Evolutionary conservation across 2,329 filamentous ascomycete species (phyloP).

Genomic region (Microdochium nivale): DNA sequence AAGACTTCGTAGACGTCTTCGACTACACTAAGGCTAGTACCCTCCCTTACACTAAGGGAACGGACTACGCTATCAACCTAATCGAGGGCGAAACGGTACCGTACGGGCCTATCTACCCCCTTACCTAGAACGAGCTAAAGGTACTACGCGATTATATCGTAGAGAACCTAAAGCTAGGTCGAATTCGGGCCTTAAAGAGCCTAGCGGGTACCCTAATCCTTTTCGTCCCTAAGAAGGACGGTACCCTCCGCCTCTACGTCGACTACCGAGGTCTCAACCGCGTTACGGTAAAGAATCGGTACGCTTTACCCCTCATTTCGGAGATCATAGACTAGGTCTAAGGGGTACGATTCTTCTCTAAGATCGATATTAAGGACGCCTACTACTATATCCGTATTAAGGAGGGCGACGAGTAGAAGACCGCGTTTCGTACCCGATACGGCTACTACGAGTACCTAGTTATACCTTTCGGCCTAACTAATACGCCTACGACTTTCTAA

Average conservation of each 20-base stretch:
- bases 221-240: conserved; percentile 20
- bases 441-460: conserved; percentile 22
- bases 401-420: conserved; percentile 23
- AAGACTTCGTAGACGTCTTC: not conserved
- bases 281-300: conserved; percentile 23
- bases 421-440: conserved; percentile 20
- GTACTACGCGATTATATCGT: not conserved
- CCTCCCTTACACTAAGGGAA: not conserved
- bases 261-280: conserved; percentile 25
- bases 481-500: not conserved
- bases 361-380: conserved; percentile 18
- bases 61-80: not conserved
- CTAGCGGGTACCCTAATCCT: conserved; percentile 14
- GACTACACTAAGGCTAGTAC: not conserved
- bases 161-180: not conserved
- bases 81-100: not conserved
- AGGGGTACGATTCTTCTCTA: conserved; percentile 17
- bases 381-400: conserved; percentile 24
- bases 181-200: not conserved
- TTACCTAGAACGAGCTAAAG: not conserved
- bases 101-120: not conserved
- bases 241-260: conserved; percentile 19
- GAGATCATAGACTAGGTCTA: conserved; percentile 17
- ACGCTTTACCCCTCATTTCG: conserved; percentile 19
- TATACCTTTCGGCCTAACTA: conserved; percentile 10